Evolutionary conservation across 129 eudicot genomes (phyloP).

Genomic region (Flaveria linearis): DNA sequence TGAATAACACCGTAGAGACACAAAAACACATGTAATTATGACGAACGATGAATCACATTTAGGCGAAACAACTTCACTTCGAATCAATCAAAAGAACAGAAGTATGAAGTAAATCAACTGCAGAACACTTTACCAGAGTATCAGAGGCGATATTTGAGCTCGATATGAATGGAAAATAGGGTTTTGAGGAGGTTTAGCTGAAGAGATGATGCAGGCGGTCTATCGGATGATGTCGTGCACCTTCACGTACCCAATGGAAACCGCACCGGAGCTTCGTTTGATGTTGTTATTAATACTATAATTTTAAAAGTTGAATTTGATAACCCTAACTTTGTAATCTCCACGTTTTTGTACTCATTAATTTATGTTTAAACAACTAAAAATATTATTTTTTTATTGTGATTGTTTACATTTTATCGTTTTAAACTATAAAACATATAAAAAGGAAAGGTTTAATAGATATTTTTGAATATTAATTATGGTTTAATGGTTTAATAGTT

Average conservation of each 20-base stretch:
- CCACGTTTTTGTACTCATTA: conserved; percentile 21
- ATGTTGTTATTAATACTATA: not conserved
- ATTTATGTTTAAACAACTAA: not conserved
- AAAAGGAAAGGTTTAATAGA: no score
- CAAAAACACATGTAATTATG: conserved; percentile 17
- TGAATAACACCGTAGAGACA: not conserved
- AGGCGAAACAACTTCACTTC: conserved; percentile 10
- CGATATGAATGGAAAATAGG: conserved; percentile 12
- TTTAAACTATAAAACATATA: no score
- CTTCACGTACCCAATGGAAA: conserved; percentile 11
- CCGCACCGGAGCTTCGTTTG: not conserved
- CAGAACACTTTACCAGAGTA: conserved; percentile 22
- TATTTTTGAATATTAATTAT: no score
- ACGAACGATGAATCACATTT: not conserved
- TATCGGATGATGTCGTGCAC: conserved; percentile 37
- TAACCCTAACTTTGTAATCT: conserved; percentile 40
- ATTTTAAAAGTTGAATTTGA: not conserved
- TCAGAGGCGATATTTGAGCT: not conserved
- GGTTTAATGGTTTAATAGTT: no score
- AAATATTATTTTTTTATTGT: no score
- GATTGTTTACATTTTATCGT: no score
- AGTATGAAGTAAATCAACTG: not conserved
- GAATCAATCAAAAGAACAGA: not conserved
- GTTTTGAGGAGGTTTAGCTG: conserved; percentile 8
- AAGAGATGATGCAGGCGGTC: conserved; percentile 17